Evolutionary conservation across 179 eudicot species (phyloP), one percentile per base, ranked within the genome.

Genomic region (Silene coronaria): DNA sequence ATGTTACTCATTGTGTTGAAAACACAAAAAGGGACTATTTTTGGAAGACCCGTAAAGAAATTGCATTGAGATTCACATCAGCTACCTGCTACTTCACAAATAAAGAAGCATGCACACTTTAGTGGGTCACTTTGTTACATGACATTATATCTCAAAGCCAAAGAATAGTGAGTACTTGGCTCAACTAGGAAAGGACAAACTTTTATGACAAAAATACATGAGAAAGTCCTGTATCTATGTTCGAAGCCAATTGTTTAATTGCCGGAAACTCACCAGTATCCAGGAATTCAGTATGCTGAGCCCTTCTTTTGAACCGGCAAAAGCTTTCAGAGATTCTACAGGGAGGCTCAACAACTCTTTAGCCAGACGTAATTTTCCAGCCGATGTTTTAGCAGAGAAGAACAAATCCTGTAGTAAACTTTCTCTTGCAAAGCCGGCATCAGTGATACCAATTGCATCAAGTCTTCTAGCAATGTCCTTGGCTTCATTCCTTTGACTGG

Each of bases 301-400:
- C 79, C 99, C 99, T 75, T 89, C 89, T 85, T 79, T 89, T 58
- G 96, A 90, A 80, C 99, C 97, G 82, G 97, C 92, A 88, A 96
- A 91, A 72, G 94, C 86, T 82, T 90, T 96, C 78, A 96, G 81
- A 79, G 87, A 85, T 79, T 88, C 90, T 77, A 87, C 86, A 79
- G 97, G 96, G 80, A 96, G 88, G 58, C 80, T 87, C 86, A 90
- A 80, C 77, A 96, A 81, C 87, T 96, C 97, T 81, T 96, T 96
- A 21, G 96, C 96, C 79, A 96, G 81, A 80, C 90, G 91, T 70
- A 96, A 78, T 74, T 97, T 83, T 55, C 97, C 98, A 59, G 96
- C 87, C 80, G 90, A 83, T 57, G 92, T 93, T 83, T 84, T 91
- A 12, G 99, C 93, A 81, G 78, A 84, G 78, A 68, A 87, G 78